phyloP scores from a whole-genome alignment of 2,329 filamentous ascomycete species.

The Clarireedia hainanense region DNA sequence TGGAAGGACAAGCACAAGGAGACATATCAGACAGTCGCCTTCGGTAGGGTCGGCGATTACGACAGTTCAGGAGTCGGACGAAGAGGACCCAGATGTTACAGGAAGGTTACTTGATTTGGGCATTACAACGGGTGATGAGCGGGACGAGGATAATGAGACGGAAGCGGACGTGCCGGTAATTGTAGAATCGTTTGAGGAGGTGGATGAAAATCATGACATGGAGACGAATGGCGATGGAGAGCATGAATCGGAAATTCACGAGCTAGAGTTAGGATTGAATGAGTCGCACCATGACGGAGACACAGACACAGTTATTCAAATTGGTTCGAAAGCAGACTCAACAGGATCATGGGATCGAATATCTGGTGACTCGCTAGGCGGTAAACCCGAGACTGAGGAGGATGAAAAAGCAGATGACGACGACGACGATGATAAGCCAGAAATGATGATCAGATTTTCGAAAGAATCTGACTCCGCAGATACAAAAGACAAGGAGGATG shows the following conservation, averaged over 20 bases:
- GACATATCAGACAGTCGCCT: conserved; percentile 72
- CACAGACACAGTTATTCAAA: background rate
- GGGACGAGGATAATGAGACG: conserved; percentile 33
- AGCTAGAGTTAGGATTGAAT: background rate
- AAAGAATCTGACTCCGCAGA: too few species aligned
- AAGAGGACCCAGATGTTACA: conserved; percentile 55
- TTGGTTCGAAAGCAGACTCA: background rate
- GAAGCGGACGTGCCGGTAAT: conserved; percentile 25
- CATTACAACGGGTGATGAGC: conserved; percentile 29
- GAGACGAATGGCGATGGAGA: conserved; percentile 2
- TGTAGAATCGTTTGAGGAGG: conserved; percentile 26
- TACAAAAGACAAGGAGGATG: too few species aligned
- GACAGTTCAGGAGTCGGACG: conserved; percentile 75
- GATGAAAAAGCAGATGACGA: background rate
- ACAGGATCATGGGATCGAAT: conserved; percentile 8
- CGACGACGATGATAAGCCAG: background rate
- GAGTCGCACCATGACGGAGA: background rate
- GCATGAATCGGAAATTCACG: background rate
- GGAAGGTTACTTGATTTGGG: conserved; percentile 40
- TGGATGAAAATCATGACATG: conserved; percentile 17
- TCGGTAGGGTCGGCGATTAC: conserved; percentile 72
- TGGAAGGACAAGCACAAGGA: conserved; percentile 57
- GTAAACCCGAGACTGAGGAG: background rate
- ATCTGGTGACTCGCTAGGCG: conserved; percentile 4
- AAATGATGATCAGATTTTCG: too few species aligned